Percentiles rank a stretch among this genome's conserved stretches.
Evolutionary conservation across 129 eudicot genomes (phyloP).

Genomic region (Flaveria robusta): DNA sequence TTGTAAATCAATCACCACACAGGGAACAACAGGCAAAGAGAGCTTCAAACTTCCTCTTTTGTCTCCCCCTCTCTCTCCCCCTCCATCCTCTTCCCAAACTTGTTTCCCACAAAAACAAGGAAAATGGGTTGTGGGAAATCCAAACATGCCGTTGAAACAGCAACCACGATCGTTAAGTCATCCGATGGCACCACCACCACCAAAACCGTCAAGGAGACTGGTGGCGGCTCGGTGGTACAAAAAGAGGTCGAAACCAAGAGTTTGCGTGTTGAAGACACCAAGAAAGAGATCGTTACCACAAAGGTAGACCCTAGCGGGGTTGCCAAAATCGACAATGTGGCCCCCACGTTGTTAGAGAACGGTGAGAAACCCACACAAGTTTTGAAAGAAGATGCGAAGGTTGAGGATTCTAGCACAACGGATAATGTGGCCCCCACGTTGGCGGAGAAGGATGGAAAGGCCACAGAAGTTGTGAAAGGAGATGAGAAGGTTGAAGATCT

Average conservation of each 20-base stretch:
- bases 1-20: conserved; percentile 33
- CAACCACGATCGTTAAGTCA: conserved; percentile 35
- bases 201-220: conserved; percentile 28
- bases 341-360: background rate
- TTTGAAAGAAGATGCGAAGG: background rate
- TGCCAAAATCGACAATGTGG: background rate
- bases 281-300: background rate
- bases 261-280: conserved; percentile 2
- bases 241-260: conserved; percentile 17
- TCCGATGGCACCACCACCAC: conserved; percentile 28
- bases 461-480: background rate
- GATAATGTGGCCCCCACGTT: background rate
- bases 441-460: background rate
- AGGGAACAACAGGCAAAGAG: conserved; percentile 34
- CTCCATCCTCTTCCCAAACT: conserved; percentile 28
- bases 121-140: conserved; percentile 49
- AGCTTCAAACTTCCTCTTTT: conserved; percentile 24
- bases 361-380: background rate
- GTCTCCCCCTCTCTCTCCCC: conserved; percentile 16
- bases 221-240: conserved; percentile 3
- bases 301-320: conserved; percentile 1
- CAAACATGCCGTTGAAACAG: conserved; percentile 37
- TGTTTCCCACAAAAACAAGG: conserved; percentile 21
- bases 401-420: background rate
- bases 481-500: conserved; percentile 22